Conservation (phyloP, 2,329 filamentous ascomycete genomes). For the Botrytis sinoallii region DNA sequence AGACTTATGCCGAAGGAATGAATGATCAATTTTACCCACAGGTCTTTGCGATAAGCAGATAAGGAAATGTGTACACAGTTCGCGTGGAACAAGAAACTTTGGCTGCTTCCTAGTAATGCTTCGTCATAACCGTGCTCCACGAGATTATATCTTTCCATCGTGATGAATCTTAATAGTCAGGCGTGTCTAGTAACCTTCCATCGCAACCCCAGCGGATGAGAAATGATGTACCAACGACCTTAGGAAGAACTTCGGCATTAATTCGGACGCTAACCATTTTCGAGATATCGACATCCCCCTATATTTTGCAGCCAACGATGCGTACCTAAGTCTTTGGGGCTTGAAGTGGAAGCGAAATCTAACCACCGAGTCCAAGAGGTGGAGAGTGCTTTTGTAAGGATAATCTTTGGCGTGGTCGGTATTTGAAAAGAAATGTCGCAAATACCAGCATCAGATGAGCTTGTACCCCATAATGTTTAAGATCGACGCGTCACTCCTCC, state of each 20-base stretch:
- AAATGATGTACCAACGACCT: neutral
- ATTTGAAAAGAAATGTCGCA: neutral
- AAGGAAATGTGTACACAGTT: neutral
- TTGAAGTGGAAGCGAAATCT: neutral
- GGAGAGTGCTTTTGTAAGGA: neutral
- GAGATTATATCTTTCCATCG: neutral
- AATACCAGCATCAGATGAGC: neutral
- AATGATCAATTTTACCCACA: conserved; percentile 4
- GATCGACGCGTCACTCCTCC: neutral
- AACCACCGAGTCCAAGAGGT: no score
- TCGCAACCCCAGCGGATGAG: neutral
- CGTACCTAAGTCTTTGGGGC: neutral
- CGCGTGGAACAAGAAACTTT: neutral
- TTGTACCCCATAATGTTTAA: neutral
- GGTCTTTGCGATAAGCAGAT: neutral
- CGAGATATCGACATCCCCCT: neutral
- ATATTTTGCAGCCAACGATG: neutral
- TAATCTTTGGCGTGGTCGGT: neutral
- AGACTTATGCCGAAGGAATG: conserved; percentile 2
- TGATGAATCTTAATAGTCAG: neutral
- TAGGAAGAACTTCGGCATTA: neutral
- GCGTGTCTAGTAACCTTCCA: neutral
- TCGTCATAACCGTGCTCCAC: neutral
- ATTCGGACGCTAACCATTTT: neutral
- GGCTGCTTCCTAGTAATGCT: neutral